A percentile compares a stretch with the other conserved stretches of the same genome.
These are phyloP conservation scores for Candida ovalis DNA, from an alignment of 805 yeast genomes.

Conservation along the genomic window DNA sequence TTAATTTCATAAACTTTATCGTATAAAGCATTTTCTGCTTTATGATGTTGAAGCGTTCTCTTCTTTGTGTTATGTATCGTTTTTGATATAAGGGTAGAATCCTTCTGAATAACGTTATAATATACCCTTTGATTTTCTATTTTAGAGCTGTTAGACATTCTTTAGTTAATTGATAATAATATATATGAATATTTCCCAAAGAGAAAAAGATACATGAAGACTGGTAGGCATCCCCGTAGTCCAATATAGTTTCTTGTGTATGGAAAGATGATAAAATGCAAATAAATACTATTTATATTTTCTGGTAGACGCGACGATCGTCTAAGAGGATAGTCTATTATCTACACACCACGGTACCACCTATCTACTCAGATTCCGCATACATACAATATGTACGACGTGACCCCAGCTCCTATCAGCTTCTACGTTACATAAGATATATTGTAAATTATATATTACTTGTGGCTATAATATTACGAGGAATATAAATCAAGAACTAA, in stretches of 20 bases:
- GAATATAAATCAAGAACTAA: background rate
- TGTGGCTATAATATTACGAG: background rate
- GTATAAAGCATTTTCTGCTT: background rate
- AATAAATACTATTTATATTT: too few relatives aligned
- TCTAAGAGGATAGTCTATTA: too few relatives aligned
- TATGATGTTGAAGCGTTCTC: background rate
- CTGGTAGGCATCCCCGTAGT: too few relatives aligned
- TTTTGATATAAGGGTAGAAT: constrained; percentile 9
- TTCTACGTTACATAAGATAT: background rate
- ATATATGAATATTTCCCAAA: too few relatives aligned
- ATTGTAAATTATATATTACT: background rate
- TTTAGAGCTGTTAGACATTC: too few relatives aligned
- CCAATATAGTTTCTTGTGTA: too few relatives aligned
- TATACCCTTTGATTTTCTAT: background rate
- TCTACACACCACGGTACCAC: background rate
- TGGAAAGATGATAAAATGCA: too few relatives aligned
- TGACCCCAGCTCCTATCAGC: background rate
- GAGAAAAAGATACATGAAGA: too few relatives aligned
- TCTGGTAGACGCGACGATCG: background rate
- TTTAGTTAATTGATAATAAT: too few relatives aligned
- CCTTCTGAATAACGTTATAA: constrained; percentile 11
- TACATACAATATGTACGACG: background rate
- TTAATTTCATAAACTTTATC: background rate
- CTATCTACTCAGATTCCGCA: too few relatives aligned
- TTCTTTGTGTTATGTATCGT: constrained; percentile 5